Base-by-base conservation (phyloP, 1,284 basidiomycete genomes). In the Tilletia indica region DNA sequence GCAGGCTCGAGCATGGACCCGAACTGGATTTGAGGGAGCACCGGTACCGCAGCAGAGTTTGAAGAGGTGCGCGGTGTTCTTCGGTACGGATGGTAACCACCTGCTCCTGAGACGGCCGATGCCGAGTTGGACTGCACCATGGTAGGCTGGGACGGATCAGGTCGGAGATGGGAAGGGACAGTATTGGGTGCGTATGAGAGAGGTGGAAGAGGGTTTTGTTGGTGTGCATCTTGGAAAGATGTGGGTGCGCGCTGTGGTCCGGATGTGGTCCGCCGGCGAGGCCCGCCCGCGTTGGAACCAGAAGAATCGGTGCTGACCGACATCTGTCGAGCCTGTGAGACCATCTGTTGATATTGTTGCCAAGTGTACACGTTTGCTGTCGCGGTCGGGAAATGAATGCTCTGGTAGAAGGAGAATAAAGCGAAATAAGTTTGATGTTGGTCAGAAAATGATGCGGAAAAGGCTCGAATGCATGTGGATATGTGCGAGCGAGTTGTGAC, bases 281-380 rank as follows among this genome's bases (percentile, higher is more conserved):
- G 38, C 34, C 72, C 71, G 68, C 77, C 78, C 16, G 72, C 67
- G 0, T 47, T 68, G 25, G 74, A 47, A 31, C 51, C 71, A 3
- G 73, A 39, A 2, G 74, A 74, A 58, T 74, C 74, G 19, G 70
- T 9, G 9, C 74, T 74, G 49, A 66, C 67, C 69, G 76, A 75
- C 9, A 72, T 76, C 0, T 77, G 78, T 58, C 75, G 75, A 2
- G 74, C 72, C 49, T 76, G 73, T 12, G 79, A 77, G 61, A 80
- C 66, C 78, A 79, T 79, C 66, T 80, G 78, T 71, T 80, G 79
- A 61, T 80, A 80, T 48, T 79, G 78, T 66, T 75, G 68, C 79
- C 79, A 80, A 42, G 79, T 76, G 66, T 76, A 76, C 12, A 12
- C 39, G 61, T 64, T 64, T 38, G 61, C 61, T 16, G 61, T 64